phyloP scores from a whole-genome alignment of 176 grass and related monocot species.

The Pontederia crassipes region DNA sequence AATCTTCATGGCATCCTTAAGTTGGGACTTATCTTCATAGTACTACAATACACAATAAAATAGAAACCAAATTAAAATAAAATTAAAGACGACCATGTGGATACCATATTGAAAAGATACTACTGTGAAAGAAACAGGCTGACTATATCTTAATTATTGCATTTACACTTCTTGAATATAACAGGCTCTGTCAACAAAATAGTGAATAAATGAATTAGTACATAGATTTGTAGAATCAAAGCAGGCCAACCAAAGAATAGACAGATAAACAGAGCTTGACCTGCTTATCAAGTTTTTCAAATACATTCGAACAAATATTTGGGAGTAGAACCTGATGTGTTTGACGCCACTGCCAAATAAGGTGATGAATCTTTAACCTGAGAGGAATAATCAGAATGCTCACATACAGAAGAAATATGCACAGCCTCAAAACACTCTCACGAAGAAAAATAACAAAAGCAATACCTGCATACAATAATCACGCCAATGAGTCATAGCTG shows the following conservation, averaged over 20 bases:
- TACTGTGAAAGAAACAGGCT: too few relatives aligned
- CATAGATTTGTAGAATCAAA: too few relatives aligned
- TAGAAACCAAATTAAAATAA: neutral
- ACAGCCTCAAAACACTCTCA: neutral
- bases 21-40: conserved; percentile 40
- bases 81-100: neutral
- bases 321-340: conserved; percentile 64
- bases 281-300: conserved; percentile 88
- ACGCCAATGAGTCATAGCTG: conserved; percentile 84
- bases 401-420: too few relatives aligned
- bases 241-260: too few relatives aligned
- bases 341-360: conserved; percentile 66
- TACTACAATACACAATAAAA: conserved; percentile 35
- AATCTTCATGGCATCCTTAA: conserved; percentile 60
- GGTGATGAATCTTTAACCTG: conserved; percentile 69
- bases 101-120: neutral
- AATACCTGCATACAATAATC: conserved; percentile 71
- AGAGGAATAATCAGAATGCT: conserved; percentile 3
- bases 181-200: too few relatives aligned
- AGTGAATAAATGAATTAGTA: too few relatives aligned
- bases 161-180: neutral
- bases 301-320: conserved; percentile 86
- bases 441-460: conserved; percentile 15
- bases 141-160: too few relatives aligned
- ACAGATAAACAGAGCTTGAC: conserved; percentile 10